These are phyloP conservation scores for Elongisporangium anandrum DNA, from an alignment of 352 stramenopile species.

Conservation along the genomic window DNA sequence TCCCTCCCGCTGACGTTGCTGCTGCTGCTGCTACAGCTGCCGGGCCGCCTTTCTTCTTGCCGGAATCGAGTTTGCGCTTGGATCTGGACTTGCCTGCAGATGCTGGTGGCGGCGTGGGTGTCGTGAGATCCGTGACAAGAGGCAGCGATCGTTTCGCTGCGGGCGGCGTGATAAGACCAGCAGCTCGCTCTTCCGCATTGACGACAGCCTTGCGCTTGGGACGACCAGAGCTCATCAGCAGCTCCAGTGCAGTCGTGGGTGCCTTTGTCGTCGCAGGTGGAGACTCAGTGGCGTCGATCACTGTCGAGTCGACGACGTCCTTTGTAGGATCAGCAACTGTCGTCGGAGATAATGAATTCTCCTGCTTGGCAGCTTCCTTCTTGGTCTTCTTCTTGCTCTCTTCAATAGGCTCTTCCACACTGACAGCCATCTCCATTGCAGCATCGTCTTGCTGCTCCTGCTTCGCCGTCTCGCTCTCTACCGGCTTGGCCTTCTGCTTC, in stretches of 20 bases:
- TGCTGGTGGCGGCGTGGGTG: conserved; percentile 19
- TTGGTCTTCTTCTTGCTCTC: neutral
- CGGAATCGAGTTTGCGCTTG: neutral
- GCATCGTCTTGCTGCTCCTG: neutral
- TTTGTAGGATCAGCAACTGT: neutral
- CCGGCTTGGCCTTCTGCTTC: conserved; percentile 10
- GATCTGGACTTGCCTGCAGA: conserved; percentile 13
- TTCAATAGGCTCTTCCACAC: neutral
- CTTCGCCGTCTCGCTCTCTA: neutral
- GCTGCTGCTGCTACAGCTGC: neutral
- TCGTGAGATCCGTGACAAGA: conserved; percentile 5
- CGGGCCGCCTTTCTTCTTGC: conserved; percentile 1
- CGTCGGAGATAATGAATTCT: neutral
- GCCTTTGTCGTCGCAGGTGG: neutral
- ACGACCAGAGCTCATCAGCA: conserved; percentile 28
- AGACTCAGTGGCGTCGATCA: neutral
- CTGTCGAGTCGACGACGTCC: neutral
- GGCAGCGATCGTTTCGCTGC: neutral
- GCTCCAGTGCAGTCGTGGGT: neutral
- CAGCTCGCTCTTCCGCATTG: conserved; percentile 26
- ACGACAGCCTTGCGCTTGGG: conserved; percentile 56
- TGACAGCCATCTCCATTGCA: neutral
- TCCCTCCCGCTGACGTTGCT: conserved; percentile 40
- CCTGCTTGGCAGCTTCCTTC: neutral
- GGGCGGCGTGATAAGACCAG: neutral